Evolutionary conservation across 495 filamentous ascomycete species (phyloP), one percentile per base, ranked within the genome.

Genomic region (Lophiotrema nucula): DNA sequence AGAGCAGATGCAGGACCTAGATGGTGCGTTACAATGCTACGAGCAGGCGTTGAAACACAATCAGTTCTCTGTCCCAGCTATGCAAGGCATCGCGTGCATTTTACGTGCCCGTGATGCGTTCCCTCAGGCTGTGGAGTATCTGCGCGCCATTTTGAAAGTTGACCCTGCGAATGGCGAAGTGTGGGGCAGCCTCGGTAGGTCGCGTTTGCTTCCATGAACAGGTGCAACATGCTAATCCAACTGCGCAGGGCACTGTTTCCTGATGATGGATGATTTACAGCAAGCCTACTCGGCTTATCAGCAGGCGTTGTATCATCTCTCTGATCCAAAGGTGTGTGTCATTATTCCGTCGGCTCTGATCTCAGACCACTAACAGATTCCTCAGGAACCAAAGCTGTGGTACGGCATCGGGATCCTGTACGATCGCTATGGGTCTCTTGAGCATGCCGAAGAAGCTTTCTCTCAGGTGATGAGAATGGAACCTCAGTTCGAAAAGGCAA

Each of bases 381-480:
- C 44, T 24, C 60, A 96, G 89, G 95, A 99, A 68, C 93, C 93
- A 4, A 96, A 96, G 68, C 79, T 99, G 10, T 99, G 93, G 93
- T 99, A 99, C 69, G 93, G 93, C 18, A 99, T 99, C 51, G 93
- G 93, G 35, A 99, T 99, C 49, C 75, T 99, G 2, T 99, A 99
- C 64, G 93, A 99, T 68, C 83, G 93, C 35, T 99, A 97, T 67
- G 93, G 93, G 0, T 97, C 92, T 8, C 83, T 97, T 39, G 93
- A 99, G 60, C 95, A 97, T 75, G 93, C 93, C 60, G 93, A 99
- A 69, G 95, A 97, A 69, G 93, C 93, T 13, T 97, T 97, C 71
- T 96, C 93, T 2, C 90, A 99, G 67, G 93, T 99, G 51, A 97
- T 99, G 93, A 84, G 88, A 58, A 99, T 99, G 92, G 86, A 93